phyloP scores from a whole-genome alignment of 768 basidiomycete genomes.

The Leccinum pellstonianum region DNA sequence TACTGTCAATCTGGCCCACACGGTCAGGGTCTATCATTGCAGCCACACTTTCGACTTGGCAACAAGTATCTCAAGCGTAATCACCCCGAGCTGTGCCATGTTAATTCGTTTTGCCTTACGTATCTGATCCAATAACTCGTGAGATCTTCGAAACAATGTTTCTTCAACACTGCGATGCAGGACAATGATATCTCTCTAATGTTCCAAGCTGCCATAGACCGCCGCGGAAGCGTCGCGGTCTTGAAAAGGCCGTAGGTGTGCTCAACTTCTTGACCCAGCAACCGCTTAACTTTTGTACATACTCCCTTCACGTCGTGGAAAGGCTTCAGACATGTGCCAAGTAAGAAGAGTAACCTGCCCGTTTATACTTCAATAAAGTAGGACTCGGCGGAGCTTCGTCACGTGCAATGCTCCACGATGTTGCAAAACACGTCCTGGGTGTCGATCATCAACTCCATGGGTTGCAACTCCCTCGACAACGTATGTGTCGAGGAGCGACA shows the following conservation, averaged over 20 bases:
- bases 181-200: too few species aligned
- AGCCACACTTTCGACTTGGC: background rate
- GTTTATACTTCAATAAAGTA: background rate
- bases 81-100: background rate
- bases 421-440: background rate
- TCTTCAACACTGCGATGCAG: too few species aligned
- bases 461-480: background rate
- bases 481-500: background rate
- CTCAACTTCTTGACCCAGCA: background rate
- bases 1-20: background rate
- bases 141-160: background rate
- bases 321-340: background rate
- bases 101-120: too few species aligned
- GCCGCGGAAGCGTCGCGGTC: too few species aligned
- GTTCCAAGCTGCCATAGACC: too few species aligned
- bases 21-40: background rate
- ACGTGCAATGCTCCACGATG: background rate
- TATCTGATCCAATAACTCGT: background rate
- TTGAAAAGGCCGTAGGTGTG: background rate
- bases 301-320: too few species aligned
- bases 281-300: too few species aligned
- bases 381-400: background rate
- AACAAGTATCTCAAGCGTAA: background rate
- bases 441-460: background rate
- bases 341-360: too few species aligned